phyloP scores from a whole-genome alignment of 345 rosid species.

The Abelmoschus esculentus region DNA sequence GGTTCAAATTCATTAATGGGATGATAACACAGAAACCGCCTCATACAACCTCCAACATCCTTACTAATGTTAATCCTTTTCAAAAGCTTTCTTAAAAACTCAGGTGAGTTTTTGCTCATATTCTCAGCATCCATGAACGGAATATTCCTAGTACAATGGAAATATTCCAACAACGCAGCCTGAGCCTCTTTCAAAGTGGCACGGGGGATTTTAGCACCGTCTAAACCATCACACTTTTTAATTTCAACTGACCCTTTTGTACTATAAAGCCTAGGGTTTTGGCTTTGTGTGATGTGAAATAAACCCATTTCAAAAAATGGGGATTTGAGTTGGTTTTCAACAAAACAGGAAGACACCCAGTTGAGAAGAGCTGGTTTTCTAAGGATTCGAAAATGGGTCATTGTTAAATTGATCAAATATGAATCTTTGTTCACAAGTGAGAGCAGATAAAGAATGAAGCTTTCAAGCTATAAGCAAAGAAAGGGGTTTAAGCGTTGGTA shows the following conservation, averaged over 20 bases:
- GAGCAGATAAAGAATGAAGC: neutral
- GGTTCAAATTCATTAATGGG: conserved; percentile 90
- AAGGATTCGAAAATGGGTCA: conserved; percentile 36
- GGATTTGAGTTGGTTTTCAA: conserved; percentile 22
- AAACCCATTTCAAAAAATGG: conserved; percentile 17
- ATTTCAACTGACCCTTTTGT: conserved; percentile 7
- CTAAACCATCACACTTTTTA: conserved; percentile 15
- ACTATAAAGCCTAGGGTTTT: conserved; percentile 39
- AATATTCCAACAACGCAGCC: conserved; percentile 61
- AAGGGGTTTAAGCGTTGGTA: neutral
- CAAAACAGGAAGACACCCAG: conserved; percentile 22
- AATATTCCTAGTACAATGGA: conserved; percentile 53
- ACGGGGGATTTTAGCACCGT: conserved; percentile 19
- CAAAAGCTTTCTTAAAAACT: conserved; percentile 34
- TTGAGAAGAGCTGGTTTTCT: conserved; percentile 30
- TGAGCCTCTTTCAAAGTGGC: conserved; percentile 40
- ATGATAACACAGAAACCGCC: conserved; percentile 52
- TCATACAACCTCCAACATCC: conserved; percentile 24
- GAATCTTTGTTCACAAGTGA: neutral
- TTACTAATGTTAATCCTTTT: conserved; percentile 25
- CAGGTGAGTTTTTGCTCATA: conserved; percentile 59
- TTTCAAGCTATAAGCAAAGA: neutral
- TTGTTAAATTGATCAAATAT: conserved; percentile 13
- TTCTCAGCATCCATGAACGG: conserved; percentile 57
- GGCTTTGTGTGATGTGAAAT: conserved; percentile 21